Conservation (phyloP, 768 basidiomycete genomes). For the Terana coerulea region DNA sequence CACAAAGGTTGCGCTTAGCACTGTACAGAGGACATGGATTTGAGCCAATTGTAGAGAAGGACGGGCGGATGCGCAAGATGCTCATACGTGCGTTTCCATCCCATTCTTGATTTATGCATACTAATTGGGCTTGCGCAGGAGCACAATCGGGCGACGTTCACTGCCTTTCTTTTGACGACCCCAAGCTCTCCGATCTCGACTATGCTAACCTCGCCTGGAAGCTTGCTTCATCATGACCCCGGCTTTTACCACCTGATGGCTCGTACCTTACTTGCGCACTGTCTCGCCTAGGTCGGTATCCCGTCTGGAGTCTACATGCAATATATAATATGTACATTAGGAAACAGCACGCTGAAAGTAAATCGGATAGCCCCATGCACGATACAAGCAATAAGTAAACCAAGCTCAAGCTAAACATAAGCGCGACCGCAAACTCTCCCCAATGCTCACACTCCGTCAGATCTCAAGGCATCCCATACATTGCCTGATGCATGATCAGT, state of each 20-base stretch:
- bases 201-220: slow-evolving; percentile 33
- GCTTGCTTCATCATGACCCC: slow-evolving; percentile 30
- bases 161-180: slow-evolving; percentile 27
- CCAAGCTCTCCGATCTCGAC: slow-evolving; percentile 24
- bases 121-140: slow-evolving; percentile 32
- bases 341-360: too few species aligned
- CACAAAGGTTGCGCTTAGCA: slow-evolving; percentile 57
- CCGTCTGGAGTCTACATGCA: too few species aligned
- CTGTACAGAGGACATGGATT: slow-evolving; percentile 73
- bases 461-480: slow-evolving; percentile 1
- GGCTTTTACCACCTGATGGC: too few species aligned
- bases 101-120: background rate
- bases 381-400: too few species aligned
- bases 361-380: too few species aligned
- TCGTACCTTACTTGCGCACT: too few species aligned
- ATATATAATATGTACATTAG: too few species aligned
- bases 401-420: too few species aligned
- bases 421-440: too few species aligned
- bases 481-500: background rate
- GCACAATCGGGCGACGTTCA: slow-evolving; percentile 40
- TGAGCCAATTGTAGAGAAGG: slow-evolving; percentile 55
- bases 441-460: slow-evolving; percentile 6
- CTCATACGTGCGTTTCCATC: slow-evolving; percentile 55
- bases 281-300: too few species aligned
- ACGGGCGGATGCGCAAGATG: slow-evolving; percentile 51